A percentile compares a stretch with the other conserved stretches of the same genome.
Conservation (phyloP, 192 early-diverging fungal species). For the Chytriomyces confervae region DNA sequence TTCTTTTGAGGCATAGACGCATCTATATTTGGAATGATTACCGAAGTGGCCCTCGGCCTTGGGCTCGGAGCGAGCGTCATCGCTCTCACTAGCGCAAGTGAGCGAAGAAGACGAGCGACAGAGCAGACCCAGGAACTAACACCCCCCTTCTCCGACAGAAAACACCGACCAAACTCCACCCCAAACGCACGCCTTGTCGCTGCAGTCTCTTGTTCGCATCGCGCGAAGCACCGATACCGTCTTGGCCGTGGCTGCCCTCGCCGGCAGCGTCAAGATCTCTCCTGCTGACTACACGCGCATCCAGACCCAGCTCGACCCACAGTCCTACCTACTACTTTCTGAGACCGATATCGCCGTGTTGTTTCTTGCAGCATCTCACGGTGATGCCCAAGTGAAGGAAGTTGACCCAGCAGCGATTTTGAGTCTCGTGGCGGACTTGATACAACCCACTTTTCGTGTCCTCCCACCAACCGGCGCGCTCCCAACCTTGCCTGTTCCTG, state of each 20-base stretch:
- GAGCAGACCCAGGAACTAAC: background rate
- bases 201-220: conserved; percentile 4
- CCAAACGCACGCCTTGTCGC: background rate
- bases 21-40: background rate
- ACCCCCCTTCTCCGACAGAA: background rate
- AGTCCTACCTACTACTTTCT: background rate
- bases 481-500: background rate
- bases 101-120: background rate
- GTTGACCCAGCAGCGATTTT: too few species aligned
- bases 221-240: background rate
- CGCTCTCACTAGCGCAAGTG: conserved; percentile 7
- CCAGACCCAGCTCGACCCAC: background rate
- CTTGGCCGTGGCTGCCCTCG: background rate
- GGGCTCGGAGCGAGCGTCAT: conserved; percentile 27
- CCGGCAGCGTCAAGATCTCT: background rate
- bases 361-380: background rate
- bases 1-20: too few species aligned
- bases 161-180: background rate
- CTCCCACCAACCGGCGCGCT: background rate
- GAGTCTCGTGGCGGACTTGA: too few species aligned
- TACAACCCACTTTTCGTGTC: too few species aligned
- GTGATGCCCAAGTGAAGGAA: too few species aligned
- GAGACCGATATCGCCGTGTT: background rate
- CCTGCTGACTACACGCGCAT: background rate
- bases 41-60: conserved; percentile 22